Evolutionary conservation across 305 asterid species (phyloP), one percentile per base, ranked within the genome.

Genomic region (Plantago coronopus): DNA sequence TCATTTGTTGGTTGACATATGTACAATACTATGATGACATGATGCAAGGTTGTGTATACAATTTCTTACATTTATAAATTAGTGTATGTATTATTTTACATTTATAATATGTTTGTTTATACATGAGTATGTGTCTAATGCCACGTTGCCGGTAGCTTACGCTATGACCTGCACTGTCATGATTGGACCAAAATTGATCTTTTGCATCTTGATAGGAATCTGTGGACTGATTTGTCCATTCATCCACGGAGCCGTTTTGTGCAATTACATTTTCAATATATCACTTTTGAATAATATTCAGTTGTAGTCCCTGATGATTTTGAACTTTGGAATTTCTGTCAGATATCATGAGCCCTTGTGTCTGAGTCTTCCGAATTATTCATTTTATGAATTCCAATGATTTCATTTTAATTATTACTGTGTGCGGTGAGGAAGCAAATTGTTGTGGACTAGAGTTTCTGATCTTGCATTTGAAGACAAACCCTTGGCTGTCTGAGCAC

Each of bases 401-500:
- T n/a, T 25, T 25, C 5, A 5, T 25, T 2, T 25, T 5, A 25
- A 2, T 2, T 14, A 15, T 45, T 15, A 8, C 4, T 45, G 62
- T 70, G 84, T 77, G 93, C 78, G 10, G 69, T 81, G 91, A 83
- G 68, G 91, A 81, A 65, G 61, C 69, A 54, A 70, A 0, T 63
- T 65, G 48, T 42, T 72, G 80, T 84, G 87, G 87, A 82, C 89
- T 84, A 84, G 89, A 84, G 93, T 84, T 84, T 82, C 93, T 78
- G 93, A 84, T 82, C 85, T 79, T 73, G 81, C 57, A 83, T 47
- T 80, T 84, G 94, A 82, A 63, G 93, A 84, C 83, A 58, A 84
- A 74, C 89, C 94, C 94, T 84, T 84, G 94, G 94, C 94, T 85
- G 87, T 85, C 91, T 84, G 88, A 84, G 86, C 82, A 73, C 76